phyloP scores from a whole-genome alignment of 352 stramenopile species.

The Globisporangium lucens region DNA sequence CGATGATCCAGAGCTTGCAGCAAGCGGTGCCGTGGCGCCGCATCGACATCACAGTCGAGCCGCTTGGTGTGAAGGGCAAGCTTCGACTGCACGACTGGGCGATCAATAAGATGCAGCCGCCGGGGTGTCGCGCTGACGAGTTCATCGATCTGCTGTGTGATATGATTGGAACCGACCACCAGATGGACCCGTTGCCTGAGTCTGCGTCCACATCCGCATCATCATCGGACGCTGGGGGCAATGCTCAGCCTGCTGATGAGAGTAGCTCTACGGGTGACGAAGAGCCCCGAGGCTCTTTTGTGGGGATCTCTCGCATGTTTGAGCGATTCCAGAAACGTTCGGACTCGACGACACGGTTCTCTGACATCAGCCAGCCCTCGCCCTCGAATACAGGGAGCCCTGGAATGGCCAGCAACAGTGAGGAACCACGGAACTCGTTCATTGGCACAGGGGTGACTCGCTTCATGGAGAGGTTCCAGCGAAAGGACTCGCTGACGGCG shows the following conservation, averaged over 20 bases:
- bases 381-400: constrained; percentile 8
- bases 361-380: constrained; percentile 8
- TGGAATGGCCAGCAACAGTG: constrained; percentile 3
- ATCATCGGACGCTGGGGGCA: background rate
- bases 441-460: constrained; percentile 5
- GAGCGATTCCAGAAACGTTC: constrained; percentile 8
- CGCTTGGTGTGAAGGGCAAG: constrained; percentile 60
- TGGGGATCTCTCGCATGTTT: constrained; percentile 8
- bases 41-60: constrained; percentile 65
- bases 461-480: constrained; percentile 23
- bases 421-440: constrained; percentile 17
- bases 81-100: constrained; percentile 77
- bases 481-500: constrained; percentile 9
- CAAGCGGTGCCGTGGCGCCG: constrained; percentile 52
- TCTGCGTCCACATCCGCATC: background rate
- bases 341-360: background rate
- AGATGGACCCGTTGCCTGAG: constrained; percentile 22
- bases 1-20: constrained; percentile 58
- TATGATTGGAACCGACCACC: constrained; percentile 61
- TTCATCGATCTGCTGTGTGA: constrained; percentile 77
- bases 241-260: background rate
- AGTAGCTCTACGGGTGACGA: background rate
- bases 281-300: constrained; percentile 2
- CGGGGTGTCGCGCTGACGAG: constrained; percentile 55
- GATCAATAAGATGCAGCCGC: constrained; percentile 73